A percentile compares a stretch with the other conserved stretches of the same genome.
phyloP scores from a whole-genome alignment of 352 stramenopile genomes.

The Peronosclerospora sorghi region DNA sequence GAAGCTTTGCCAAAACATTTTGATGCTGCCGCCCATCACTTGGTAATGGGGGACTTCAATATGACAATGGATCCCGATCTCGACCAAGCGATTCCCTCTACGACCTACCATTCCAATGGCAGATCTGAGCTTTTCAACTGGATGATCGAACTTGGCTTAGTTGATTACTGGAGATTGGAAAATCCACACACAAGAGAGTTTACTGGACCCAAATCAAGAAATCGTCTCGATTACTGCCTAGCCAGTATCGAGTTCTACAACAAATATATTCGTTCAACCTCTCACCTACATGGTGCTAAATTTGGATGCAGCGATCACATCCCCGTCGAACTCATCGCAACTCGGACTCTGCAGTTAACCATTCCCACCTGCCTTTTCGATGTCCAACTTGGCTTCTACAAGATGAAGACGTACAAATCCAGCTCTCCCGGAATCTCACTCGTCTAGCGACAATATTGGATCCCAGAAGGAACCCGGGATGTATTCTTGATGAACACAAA shows the following conservation, averaged over 20 bases:
- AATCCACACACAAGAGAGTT: background rate
- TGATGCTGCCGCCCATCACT: background rate
- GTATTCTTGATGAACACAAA: slow-evolving; percentile 5
- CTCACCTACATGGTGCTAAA: background rate
- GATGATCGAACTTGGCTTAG: background rate
- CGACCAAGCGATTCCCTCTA: background rate
- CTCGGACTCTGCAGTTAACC: background rate
- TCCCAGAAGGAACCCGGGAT: background rate
- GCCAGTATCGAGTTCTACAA: background rate
- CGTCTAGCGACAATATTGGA: background rate
- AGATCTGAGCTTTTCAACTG: background rate
- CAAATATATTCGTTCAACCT: background rate
- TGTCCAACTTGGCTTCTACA: slow-evolving; percentile 2
- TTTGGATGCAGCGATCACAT: slow-evolving; percentile 1
- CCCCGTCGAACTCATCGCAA: background rate
- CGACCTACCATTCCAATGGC: background rate
- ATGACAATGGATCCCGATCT: background rate
- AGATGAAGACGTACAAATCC: background rate
- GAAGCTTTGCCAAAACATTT: background rate
- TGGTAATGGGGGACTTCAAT: slow-evolving; percentile 6
- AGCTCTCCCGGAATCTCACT: background rate
- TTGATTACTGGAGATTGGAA: background rate
- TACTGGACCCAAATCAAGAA: background rate
- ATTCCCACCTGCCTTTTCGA: background rate
- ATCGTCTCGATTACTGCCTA: slow-evolving; percentile 4